Base-by-base conservation (phyloP, 1,139 yeast species). In the Lodderomyces orthopsilosis region DNA sequence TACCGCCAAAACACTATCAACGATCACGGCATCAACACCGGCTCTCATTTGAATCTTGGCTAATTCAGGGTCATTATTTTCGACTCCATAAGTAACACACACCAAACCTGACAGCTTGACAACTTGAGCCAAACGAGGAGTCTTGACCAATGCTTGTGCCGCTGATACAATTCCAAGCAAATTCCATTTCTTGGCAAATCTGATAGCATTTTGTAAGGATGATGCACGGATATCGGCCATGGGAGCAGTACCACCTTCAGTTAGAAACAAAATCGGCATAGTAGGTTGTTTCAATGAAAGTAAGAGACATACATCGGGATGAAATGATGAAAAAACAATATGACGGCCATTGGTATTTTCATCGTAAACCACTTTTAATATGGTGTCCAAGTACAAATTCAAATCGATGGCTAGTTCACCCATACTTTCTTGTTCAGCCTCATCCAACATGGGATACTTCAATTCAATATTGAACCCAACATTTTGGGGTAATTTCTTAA, bases 11-110 rank as follows among this genome's bases (percentile, higher is more conserved):
- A 93, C 98, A 48, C 90, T 85, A 63, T 93, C 98, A 4, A 89
- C 98, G 66, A 93, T 93, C 17, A 93, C 98, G 0, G 98, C 98
- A 69, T 93, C 98, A 7, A 93, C 96, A 12, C 98, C 98, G 9
- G 95, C 93, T 52, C 80, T 81, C 84, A 93, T 85, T 62, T 93
- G 97, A 47, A 86, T 70, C 53, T 82, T 83, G 28, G 96, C 93
- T 52, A 84, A 81, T 46, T 81, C 89, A 0, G 98, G 96, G 38
- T 82, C 83, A 56, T 93, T 93, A 62, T 93, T 93, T 57, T 77
- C 77, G 1, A 78, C 75, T 30, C 98, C 98, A 57, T 93, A 93
- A 0, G 96, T 88, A 44, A 93, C 95, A 63, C 97, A 91, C 12
- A 91, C 97, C 51, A 93, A 74, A 0, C 98, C 98, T 41, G 86